phyloP scores from a whole-genome alignment of 2,329 filamentous ascomycete species.

The Phialocephala sp. region DNA sequence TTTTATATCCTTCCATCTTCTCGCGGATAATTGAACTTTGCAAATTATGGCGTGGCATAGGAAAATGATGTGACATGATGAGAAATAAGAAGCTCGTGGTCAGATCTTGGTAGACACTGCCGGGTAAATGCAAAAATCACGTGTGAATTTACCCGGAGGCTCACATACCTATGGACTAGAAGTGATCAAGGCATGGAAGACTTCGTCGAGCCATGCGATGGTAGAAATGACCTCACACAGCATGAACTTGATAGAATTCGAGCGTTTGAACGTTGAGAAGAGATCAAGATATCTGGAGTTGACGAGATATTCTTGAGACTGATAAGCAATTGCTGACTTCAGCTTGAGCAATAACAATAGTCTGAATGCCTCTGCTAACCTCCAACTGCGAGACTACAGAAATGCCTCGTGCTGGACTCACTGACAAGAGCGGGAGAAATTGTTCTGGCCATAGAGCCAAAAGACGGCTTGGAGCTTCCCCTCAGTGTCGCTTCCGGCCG shows the following conservation, averaged over 20 bases:
- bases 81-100: constrained; percentile 6
- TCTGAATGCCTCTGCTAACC: too few relatives aligned
- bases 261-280: too few relatives aligned
- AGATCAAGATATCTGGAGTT: too few relatives aligned
- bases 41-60: background rate
- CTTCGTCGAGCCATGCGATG: background rate
- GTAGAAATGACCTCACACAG: background rate
- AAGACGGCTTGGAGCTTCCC: background rate
- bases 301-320: too few relatives aligned
- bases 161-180: constrained; percentile 4
- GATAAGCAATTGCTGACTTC: too few relatives aligned
- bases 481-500: background rate
- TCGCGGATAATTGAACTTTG: background rate
- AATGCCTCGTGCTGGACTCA: too few relatives aligned
- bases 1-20: constrained; percentile 2
- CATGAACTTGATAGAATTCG: too few relatives aligned
- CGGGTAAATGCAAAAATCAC: background rate
- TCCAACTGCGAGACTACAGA: too few relatives aligned
- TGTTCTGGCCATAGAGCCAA: too few relatives aligned
- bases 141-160: background rate
- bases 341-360: too few relatives aligned
- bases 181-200: background rate
- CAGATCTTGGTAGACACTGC: constrained; percentile 1
- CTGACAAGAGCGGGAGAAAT: too few relatives aligned
- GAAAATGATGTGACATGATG: constrained; percentile 3